phyloP scores from a whole-genome alignment of 768 basidiomycete species.

The Podaxis sp. region DNA sequence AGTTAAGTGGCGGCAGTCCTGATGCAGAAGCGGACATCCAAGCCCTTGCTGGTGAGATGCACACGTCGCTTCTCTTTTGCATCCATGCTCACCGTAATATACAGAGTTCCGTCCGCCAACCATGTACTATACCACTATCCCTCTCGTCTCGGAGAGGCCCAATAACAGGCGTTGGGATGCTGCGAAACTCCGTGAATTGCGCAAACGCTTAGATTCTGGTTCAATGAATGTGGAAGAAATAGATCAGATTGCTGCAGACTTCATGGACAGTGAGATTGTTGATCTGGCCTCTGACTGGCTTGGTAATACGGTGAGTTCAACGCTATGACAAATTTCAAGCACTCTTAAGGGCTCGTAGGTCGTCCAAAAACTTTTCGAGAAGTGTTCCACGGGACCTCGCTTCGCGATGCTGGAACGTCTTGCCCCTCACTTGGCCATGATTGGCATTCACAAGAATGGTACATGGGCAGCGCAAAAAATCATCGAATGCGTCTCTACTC shows the following conservation, averaged over 20 bases:
- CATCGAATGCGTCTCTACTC: constrained; percentile 87
- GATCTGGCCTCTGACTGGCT: constrained; percentile 97
- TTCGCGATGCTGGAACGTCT: constrained; percentile 93
- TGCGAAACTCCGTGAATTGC: constrained; percentile 86
- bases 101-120: constrained; percentile 88
- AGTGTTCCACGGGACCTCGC: constrained; percentile 70
- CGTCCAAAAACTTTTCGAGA: constrained; percentile 96
- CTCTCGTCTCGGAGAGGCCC: constrained; percentile 78
- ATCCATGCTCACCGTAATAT: constrained; percentile 5
- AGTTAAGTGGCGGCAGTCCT: constrained; percentile 70
- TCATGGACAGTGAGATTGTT: constrained; percentile 92
- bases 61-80: not conserved
- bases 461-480: constrained; percentile 99
- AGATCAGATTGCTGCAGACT: constrained; percentile 84
- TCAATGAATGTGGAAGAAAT: constrained; percentile 81
- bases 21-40: constrained; percentile 85
- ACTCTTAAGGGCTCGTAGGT: constrained; percentile 42
- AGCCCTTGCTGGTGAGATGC: constrained; percentile 75
- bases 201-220: constrained; percentile 91
- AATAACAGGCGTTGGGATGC: constrained; percentile 92
- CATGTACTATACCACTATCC: constrained; percentile 96
- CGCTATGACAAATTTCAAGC: not conserved
- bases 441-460: constrained; percentile 99
- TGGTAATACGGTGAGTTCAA: constrained; percentile 77
- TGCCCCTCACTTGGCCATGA: constrained; percentile 90